Evolutionary conservation across 306 rosid species (phyloP).

Genomic region (Aeschynomene evenia): DNA sequence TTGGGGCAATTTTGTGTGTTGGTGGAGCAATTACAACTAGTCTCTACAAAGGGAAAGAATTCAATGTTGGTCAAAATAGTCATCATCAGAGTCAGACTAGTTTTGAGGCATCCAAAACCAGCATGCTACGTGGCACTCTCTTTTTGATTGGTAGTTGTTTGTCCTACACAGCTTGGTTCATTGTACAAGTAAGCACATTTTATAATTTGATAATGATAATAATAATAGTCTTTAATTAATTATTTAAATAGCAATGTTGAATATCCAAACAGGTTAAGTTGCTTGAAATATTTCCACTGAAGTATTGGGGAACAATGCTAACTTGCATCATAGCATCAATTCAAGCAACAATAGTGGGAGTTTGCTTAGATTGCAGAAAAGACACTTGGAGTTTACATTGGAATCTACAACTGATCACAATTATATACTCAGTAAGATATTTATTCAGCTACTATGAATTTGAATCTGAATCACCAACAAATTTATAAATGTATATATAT

Average conservation of each 20-base stretch:
- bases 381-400: conserved; percentile 54
- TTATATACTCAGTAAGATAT: conserved; percentile 62
- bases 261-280: conserved; percentile 49
- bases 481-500: neutral
- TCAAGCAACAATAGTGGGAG: conserved; percentile 47
- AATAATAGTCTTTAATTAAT: neutral
- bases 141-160: conserved; percentile 48
- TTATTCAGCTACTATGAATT: neutral
- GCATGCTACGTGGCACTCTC: conserved; percentile 52
- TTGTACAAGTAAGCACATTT: conserved; percentile 52
- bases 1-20: conserved; percentile 49
- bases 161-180: conserved; percentile 44
- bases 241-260: neutral
- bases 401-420: conserved; percentile 60
- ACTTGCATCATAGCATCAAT: conserved; percentile 53
- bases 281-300: conserved; percentile 48
- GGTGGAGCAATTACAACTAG: conserved; percentile 45
- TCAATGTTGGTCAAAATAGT: conserved; percentile 30
- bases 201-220: too few species aligned
- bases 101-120: conserved; percentile 2
- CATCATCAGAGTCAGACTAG: neutral
- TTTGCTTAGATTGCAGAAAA: conserved; percentile 38
- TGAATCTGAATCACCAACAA: neutral
- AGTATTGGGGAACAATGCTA: conserved; percentile 54
- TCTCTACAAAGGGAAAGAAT: conserved; percentile 50